Conservation (phyloP, 345 rosid species). For the Gossypium thurberi region DNA sequence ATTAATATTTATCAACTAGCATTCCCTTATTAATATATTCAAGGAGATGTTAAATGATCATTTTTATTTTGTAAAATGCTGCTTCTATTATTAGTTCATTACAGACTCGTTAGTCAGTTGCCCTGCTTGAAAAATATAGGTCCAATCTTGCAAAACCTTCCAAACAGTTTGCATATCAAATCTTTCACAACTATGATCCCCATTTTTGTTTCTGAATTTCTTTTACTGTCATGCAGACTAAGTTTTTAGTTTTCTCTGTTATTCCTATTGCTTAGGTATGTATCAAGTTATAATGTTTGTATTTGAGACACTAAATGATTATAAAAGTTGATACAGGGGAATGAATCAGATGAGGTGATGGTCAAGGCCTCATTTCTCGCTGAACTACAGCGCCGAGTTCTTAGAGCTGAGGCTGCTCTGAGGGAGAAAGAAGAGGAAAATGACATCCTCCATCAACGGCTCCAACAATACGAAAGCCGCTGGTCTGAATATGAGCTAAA, state of each 20-base stretch:
- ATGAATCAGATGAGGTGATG: constrained; percentile 69
- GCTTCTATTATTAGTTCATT: neutral
- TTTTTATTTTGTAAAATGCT: neutral
- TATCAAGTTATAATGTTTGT: neutral
- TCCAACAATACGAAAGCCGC: constrained; percentile 91
- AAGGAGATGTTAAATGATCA: neutral
- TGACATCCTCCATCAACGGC: constrained; percentile 85
- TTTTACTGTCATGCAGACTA: neutral
- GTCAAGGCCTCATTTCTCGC: constrained; percentile 87
- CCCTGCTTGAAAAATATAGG: neutral
- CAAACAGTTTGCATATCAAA: neutral
- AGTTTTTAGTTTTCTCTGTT: neutral
- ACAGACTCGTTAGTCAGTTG: too few species aligned
- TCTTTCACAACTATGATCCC: neutral
- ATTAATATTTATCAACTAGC: neutral
- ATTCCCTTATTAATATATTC: neutral
- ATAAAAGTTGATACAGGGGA: constrained; percentile 30
- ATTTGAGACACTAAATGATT: constrained; percentile 13
- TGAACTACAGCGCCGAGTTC: constrained; percentile 85
- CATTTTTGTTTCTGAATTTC: neutral
- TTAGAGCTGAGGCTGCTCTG: constrained; percentile 78
- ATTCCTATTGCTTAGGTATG: neutral
- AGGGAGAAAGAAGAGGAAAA: constrained; percentile 95
- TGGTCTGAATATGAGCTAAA: constrained; percentile 94
- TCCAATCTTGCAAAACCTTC: neutral